phyloP scores from a whole-genome alignment of 805 yeast species.

The Grigorovia humatica region DNA sequence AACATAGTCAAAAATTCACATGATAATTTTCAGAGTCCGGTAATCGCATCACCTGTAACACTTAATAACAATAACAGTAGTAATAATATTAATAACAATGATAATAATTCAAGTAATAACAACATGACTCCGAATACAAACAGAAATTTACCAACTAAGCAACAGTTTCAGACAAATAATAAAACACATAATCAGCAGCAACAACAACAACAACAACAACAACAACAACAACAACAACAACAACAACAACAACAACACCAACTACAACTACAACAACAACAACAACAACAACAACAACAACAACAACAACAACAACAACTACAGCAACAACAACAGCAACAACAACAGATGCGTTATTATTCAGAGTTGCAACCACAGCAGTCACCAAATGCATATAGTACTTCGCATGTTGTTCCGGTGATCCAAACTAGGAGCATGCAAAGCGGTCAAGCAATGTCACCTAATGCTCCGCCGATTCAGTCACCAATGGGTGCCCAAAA shows the following conservation, averaged over 20 bases:
- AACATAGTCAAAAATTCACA: not conserved
- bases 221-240: slow-evolving; percentile 5
- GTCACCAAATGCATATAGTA: not conserved
- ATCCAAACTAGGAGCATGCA: not conserved
- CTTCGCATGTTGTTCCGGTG: not conserved
- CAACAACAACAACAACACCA: slow-evolving; percentile 3
- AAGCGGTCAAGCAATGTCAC: not conserved
- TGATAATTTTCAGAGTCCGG: not conserved
- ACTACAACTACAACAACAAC: no score
- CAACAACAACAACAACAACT: slow-evolving; percentile 3
- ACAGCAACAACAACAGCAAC: slow-evolving; percentile 1
- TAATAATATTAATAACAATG: not conserved
- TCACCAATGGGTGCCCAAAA: not conserved
- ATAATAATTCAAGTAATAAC: slow-evolving; percentile 2
- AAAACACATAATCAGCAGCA: not conserved
- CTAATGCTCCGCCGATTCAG: not conserved
- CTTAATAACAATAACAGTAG: slow-evolving; percentile 2
- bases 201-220: slow-evolving; percentile 1
- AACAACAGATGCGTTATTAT: not conserved
- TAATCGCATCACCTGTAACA: not conserved
- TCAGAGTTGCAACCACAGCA: not conserved
- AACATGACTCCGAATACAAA: not conserved
- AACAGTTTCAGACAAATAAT: no score
- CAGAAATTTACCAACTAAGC: no score
- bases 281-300: no score